A percentile compares a stretch with the other conserved stretches of the same genome.
These are phyloP conservation scores for Alternaria sp. DNA, from an alignment of 2,329 filamentous ascomycete species.

Conservation along the genomic window DNA sequence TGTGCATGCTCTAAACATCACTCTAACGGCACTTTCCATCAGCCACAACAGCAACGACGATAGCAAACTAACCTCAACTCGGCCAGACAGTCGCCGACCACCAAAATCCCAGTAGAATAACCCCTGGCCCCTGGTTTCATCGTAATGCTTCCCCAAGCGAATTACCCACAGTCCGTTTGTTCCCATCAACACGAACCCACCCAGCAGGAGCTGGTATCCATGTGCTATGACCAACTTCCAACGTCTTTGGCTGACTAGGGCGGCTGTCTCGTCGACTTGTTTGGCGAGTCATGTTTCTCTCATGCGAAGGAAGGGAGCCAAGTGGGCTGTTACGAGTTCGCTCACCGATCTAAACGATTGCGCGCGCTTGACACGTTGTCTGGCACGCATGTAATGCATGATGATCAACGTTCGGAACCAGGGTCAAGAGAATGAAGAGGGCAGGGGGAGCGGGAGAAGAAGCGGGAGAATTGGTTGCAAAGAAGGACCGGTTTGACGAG, in stretches of 20 bases:
- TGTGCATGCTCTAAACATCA: conserved; percentile 1
- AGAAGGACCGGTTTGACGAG: neutral
- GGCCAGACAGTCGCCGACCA: neutral
- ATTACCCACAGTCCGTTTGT: conserved; percentile 5
- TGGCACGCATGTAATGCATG: conserved; percentile 4
- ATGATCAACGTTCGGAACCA: conserved; percentile 4
- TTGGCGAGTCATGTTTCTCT: conserved; percentile 2
- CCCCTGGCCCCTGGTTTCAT: conserved; percentile 15
- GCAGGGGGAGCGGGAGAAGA: conserved; percentile 2
- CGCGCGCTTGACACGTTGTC: neutral
- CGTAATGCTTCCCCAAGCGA: conserved; percentile 5
- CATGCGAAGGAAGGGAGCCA: neutral
- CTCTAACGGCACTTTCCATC: conserved; percentile 2
- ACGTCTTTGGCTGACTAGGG: conserved; percentile 1
- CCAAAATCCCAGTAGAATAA: neutral
- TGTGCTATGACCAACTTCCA: conserved; percentile 4
- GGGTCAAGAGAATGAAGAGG: conserved; percentile 1
- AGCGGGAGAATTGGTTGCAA: conserved; percentile 5
- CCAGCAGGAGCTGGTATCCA: neutral
- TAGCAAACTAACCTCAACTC: neutral
- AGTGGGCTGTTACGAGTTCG: conserved; percentile 3
- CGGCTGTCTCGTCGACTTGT: neutral
- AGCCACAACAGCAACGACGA: neutral
- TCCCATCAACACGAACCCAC: conserved; percentile 8
- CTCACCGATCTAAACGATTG: conserved; percentile 7